Evolutionary conservation across 108 stramenopile genomes (phyloP).

Genomic region (Cyclotella cryptica): DNA sequence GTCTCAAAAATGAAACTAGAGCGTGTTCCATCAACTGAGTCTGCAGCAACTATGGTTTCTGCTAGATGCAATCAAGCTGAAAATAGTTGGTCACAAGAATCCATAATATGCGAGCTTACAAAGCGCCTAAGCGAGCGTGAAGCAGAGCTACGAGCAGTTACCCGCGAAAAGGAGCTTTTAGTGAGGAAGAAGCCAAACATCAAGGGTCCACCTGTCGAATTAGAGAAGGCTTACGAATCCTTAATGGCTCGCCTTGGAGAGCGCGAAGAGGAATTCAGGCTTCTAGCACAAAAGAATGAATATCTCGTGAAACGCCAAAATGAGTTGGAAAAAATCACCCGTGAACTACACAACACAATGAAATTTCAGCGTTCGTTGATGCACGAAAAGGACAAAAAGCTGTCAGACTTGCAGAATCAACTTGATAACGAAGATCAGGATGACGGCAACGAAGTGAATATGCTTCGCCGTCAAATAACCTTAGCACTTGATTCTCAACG

Average conservation of each 20-base stretch:
- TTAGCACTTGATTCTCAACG: constrained; percentile 14
- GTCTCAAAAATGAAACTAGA: background rate
- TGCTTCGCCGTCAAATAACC: constrained; percentile 5
- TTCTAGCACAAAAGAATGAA: constrained; percentile 7
- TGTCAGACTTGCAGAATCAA: constrained; percentile 12
- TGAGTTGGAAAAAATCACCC: constrained; percentile 13
- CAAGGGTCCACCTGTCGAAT: background rate
- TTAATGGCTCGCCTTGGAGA: constrained; percentile 24
- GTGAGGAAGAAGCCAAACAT: background rate
- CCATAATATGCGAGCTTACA: constrained; percentile 24
- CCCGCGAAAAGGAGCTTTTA: constrained; percentile 5
- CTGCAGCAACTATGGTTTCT: background rate
- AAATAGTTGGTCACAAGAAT: constrained; percentile 14
- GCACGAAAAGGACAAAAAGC: constrained; percentile 13
- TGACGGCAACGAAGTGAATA: background rate
- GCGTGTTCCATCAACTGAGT: constrained; percentile 12
- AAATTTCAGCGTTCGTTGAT: constrained; percentile 10
- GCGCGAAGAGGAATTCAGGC: constrained; percentile 10
- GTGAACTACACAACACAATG: constrained; percentile 18
- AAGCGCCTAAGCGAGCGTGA: constrained; percentile 18
- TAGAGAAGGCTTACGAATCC: constrained; percentile 20
- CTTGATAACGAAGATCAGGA: background rate
- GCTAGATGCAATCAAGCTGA: background rate
- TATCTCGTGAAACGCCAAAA: constrained; percentile 8
- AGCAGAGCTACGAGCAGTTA: constrained; percentile 12